Percentiles rank a stretch among this genome's conserved stretches.
These are phyloP conservation scores for Fonsecaea multimorphosa DNA, from an alignment of 2,329 filamentous ascomycete species.

Conservation along the genomic window DNA sequence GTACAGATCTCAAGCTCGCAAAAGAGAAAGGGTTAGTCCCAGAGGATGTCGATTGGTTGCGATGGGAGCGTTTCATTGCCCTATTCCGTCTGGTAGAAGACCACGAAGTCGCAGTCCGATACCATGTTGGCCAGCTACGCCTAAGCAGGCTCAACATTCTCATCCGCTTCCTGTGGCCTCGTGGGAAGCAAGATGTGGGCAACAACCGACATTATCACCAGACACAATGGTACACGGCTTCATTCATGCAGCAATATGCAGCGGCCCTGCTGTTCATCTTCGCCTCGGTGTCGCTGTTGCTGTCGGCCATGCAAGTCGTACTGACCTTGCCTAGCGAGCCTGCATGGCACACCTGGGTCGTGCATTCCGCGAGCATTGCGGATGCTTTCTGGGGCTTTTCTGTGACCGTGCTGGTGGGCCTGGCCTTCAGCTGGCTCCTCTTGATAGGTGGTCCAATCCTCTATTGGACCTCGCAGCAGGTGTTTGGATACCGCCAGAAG, in stretches of 20 bases:
- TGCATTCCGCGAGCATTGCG: neutral
- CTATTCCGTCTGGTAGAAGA: neutral
- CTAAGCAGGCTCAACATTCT: neutral
- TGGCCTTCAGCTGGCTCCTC: neutral
- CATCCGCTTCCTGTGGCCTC: neutral
- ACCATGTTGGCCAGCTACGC: neutral
- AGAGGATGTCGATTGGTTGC: neutral
- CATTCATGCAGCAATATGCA: neutral
- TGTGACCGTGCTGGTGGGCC: neutral
- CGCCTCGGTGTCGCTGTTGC: neutral
- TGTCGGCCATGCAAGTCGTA: neutral
- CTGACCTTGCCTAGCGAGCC: neutral
- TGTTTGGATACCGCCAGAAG: neutral
- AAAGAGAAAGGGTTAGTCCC: neutral
- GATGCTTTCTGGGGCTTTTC: neutral
- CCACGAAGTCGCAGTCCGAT: neutral
- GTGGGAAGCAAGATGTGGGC: neutral
- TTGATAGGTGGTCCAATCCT: neutral
- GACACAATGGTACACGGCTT: neutral
- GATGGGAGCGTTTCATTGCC: neutral
- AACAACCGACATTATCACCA: neutral
- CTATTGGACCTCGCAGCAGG: neutral
- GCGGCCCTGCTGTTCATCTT: neutral
- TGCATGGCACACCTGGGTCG: neutral
- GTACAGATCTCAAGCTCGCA: neutral